Evolutionary conservation across 1,139 yeast genomes (phyloP).

Genomic region (Meyerozyma carpophila): DNA sequence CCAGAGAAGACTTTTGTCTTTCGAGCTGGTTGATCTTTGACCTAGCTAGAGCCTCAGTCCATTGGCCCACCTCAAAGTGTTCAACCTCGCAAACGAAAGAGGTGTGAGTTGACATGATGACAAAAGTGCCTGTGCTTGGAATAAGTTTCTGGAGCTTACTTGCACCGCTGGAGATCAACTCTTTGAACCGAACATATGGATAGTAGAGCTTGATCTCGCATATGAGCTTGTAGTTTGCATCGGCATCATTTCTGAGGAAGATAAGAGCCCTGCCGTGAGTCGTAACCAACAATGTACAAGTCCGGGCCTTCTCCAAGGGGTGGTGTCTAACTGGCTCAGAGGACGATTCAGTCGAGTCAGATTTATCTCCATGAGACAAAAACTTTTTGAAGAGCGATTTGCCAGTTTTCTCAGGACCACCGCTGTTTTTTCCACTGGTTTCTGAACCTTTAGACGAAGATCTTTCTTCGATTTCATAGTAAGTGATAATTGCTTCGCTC

Average conservation of each 20-base stretch:
- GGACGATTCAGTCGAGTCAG: neutral
- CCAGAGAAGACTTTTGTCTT: slow-evolving; percentile 22
- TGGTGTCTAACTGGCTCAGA: slow-evolving; percentile 14
- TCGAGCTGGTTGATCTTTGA: slow-evolving; percentile 46
- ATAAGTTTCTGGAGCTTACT: slow-evolving; percentile 26
- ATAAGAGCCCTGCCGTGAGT: slow-evolving; percentile 52
- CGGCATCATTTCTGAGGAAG: slow-evolving; percentile 33
- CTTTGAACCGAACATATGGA: slow-evolving; percentile 50
- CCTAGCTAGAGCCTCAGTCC: slow-evolving; percentile 54
- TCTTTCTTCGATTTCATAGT: slow-evolving; percentile 18
- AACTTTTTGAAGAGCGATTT: slow-evolving; percentile 26
- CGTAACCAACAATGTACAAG: slow-evolving; percentile 49
- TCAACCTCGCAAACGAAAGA: slow-evolving; percentile 57
- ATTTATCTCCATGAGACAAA: slow-evolving; percentile 9
- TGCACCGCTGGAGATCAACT: slow-evolving; percentile 33
- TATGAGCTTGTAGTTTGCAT: slow-evolving; percentile 32
- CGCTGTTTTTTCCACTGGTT: slow-evolving; percentile 3
- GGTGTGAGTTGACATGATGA: slow-evolving; percentile 41
- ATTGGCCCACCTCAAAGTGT: slow-evolving; percentile 42
- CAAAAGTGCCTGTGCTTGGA: slow-evolving; percentile 46
- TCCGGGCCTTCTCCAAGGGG: slow-evolving; percentile 31
- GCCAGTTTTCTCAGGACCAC: slow-evolving; percentile 2
- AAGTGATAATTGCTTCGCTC: slow-evolving; percentile 25
- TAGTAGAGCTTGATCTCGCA: slow-evolving; percentile 45
- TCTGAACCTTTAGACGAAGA: slow-evolving; percentile 1